Percentiles rank a stretch among this genome's conserved stretches.
Evolutionary conservation across 495 filamentous ascomycete species (phyloP).

Genomic region (Diplogelasinospora grovesii): DNA sequence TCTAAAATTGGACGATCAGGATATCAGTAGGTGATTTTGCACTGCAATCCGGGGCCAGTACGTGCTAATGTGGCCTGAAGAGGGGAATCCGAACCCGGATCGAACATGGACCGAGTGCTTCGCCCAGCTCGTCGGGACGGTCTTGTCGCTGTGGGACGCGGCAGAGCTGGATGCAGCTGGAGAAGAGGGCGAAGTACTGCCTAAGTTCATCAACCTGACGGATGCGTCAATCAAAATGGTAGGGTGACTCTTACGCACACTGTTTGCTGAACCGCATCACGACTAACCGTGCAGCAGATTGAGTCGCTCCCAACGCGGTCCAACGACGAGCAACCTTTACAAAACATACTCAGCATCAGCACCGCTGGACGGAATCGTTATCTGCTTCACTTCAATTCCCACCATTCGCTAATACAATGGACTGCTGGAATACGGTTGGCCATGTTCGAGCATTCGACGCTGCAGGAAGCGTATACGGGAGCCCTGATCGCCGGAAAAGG

Average conservation of each 20-base stretch:
- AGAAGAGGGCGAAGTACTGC: constrained; percentile 75
- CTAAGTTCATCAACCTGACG: constrained; percentile 93
- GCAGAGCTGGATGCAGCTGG: constrained; percentile 84
- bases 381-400: constrained; percentile 89
- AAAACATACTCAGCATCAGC: constrained; percentile 91
- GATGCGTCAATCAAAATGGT: constrained; percentile 98
- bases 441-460: constrained; percentile 87
- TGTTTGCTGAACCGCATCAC: background rate
- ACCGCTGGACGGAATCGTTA: constrained; percentile 95
- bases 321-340: constrained; percentile 65
- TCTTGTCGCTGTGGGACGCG: constrained; percentile 94
- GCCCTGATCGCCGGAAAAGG: constrained; percentile 94
- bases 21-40: constrained; percentile 58
- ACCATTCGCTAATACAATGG: constrained; percentile 91
- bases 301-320: constrained; percentile 80
- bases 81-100: constrained; percentile 77
- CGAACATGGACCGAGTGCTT: constrained; percentile 96
- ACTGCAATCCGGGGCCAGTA: too few relatives aligned
- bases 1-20: constrained; percentile 88
- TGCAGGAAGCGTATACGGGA: constrained; percentile 96
- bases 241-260: constrained; percentile 4
- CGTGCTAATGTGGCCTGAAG: constrained; percentile 41
- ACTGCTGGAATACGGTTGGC: constrained; percentile 89
- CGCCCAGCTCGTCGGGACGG: constrained; percentile 90
- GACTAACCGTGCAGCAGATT: constrained; percentile 50